phyloP scores from a whole-genome alignment of 2,329 filamentous ascomycete genomes.

The Cercospora sp. region DNA sequence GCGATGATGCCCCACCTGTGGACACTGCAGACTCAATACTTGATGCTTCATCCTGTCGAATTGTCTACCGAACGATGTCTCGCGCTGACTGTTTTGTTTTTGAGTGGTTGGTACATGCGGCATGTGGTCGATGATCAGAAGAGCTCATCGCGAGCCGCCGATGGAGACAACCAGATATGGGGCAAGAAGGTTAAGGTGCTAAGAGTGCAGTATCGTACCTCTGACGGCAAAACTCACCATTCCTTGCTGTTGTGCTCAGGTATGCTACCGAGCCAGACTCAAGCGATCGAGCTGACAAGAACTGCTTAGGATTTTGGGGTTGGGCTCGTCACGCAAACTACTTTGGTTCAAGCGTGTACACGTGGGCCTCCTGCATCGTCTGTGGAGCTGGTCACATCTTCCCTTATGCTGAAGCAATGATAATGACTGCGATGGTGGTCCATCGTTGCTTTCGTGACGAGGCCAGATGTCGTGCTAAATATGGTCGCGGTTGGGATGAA shows the following conservation, averaged over 20 bases:
- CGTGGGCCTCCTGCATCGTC: neutral
- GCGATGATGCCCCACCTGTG: slow-evolving; percentile 2
- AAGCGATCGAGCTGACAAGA: neutral
- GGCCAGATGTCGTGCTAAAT: neutral
- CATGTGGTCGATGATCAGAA: neutral
- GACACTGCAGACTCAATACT: neutral
- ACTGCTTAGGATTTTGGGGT: neutral
- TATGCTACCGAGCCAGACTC: neutral
- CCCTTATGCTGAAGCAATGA: neutral
- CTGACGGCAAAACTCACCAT: neutral
- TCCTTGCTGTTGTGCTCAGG: neutral
- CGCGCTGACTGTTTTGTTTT: neutral
- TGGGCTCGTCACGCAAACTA: neutral
- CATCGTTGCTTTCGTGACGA: neutral
- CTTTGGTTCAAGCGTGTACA: neutral
- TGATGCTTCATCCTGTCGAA: neutral
- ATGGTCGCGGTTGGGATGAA: neutral
- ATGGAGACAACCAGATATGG: neutral
- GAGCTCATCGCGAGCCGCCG: neutral
- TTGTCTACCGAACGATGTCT: neutral
- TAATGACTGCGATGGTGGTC: neutral
- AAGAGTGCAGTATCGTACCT: neutral
- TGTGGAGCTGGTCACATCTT: neutral
- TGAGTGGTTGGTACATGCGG: neutral
- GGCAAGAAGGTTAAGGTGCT: neutral